These are phyloP conservation scores for Penicillium sp. DNA, from an alignment of 2,329 filamentous ascomycete genomes.

Conservation along the genomic window DNA sequence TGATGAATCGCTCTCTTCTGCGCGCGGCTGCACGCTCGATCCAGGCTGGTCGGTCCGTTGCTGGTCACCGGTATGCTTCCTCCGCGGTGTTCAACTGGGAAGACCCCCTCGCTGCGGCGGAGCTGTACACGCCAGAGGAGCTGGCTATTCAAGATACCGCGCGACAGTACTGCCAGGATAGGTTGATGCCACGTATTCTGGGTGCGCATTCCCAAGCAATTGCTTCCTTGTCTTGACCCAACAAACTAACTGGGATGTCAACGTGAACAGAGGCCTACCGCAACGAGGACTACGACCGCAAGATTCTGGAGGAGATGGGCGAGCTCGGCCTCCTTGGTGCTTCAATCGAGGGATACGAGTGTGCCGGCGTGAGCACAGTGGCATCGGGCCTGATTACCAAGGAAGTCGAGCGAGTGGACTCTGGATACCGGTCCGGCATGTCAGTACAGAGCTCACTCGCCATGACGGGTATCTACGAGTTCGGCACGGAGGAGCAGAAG, in stretches of 20 bases:
- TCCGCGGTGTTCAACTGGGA: conserved; percentile 77
- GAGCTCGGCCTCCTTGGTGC: conserved; percentile 85
- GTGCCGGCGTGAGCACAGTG: conserved; percentile 83
- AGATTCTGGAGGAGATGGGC: conserved; percentile 89
- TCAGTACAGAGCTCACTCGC: conserved; percentile 90
- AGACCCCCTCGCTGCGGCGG: conserved; percentile 76
- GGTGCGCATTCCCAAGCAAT: conserved; percentile 57
- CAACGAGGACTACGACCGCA: conserved; percentile 81
- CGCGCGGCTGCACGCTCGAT: conserved; percentile 35
- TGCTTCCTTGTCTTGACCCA: not conserved
- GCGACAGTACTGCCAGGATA: conserved; percentile 91
- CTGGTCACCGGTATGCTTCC: conserved; percentile 32
- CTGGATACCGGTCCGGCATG: conserved; percentile 89
- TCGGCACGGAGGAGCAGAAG: conserved; percentile 84
- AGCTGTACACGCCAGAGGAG: conserved; percentile 86
- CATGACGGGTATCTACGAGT: conserved; percentile 90
- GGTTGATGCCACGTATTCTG: conserved; percentile 79
- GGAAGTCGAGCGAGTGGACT: conserved; percentile 88
- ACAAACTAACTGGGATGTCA: not conserved
- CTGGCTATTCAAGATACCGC: conserved; percentile 86
- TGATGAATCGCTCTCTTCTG: conserved; percentile 38
- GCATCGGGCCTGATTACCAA: conserved; percentile 87
- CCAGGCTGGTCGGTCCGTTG: conserved; percentile 24
- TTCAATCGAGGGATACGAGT: conserved; percentile 83
- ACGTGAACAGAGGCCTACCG: conserved; percentile 71